Evolutionary conservation across 2,329 filamentous ascomycete species (phyloP).

Genomic region (Helminthosporium solani): DNA sequence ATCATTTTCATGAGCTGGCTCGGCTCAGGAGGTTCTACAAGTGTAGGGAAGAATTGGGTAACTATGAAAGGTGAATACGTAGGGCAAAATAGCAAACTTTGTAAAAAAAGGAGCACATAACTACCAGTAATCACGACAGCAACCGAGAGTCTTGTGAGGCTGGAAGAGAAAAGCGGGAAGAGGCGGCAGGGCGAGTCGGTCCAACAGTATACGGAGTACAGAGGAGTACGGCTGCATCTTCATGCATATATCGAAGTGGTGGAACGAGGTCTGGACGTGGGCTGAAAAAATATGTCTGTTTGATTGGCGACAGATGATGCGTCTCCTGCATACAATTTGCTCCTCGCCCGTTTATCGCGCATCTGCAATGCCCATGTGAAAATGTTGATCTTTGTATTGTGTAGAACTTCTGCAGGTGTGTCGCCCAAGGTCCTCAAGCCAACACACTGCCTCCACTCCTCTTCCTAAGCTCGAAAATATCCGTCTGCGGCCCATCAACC

Average conservation of each 20-base stretch:
- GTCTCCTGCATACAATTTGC: neutral
- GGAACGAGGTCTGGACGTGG: conserved; percentile 1
- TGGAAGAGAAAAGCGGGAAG: neutral
- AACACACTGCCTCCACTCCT: too few relatives aligned
- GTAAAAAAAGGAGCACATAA: too few relatives aligned
- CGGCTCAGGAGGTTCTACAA: neutral
- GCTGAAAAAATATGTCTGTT: neutral
- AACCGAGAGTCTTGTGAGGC: neutral
- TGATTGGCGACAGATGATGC: neutral
- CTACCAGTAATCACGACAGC: too few relatives aligned
- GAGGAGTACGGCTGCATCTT: too few relatives aligned
- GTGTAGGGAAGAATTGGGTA: too few relatives aligned
- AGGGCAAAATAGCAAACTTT: too few relatives aligned
- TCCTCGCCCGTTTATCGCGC: neutral
- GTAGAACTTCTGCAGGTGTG: too few relatives aligned
- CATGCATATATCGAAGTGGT: neutral
- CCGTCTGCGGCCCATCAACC: conserved; percentile 23
- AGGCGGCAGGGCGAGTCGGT: neutral
- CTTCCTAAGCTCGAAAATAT: conserved; percentile 22
- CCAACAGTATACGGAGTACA: too few relatives aligned
- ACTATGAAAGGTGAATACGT: too few relatives aligned
- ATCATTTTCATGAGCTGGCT: neutral
- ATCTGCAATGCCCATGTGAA: too few relatives aligned
- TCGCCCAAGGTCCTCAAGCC: too few relatives aligned
- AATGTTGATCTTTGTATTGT: too few relatives aligned